Evolutionary conservation across 1,284 basidiomycete genomes (phyloP).

Genomic region (Phellinidium pouzarii): DNA sequence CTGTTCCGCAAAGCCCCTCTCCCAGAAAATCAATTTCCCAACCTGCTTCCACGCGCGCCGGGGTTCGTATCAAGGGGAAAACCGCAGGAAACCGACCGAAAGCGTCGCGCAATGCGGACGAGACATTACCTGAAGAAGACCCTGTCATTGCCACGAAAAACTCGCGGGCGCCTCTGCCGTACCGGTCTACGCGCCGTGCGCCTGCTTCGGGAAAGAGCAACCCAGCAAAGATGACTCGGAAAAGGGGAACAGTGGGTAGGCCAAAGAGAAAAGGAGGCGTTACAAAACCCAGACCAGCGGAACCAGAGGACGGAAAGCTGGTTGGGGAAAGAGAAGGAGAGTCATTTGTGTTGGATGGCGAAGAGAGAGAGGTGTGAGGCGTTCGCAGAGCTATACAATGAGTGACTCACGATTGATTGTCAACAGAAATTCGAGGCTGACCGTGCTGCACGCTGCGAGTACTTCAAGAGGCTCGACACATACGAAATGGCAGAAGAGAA

Average conservation of each 20-base stretch:
- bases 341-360: conserved; percentile 9
- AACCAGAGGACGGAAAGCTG: background rate
- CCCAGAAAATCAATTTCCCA: conserved; percentile 8
- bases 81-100: background rate
- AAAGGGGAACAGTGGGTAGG: background rate
- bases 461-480: conserved; percentile 11
- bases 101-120: background rate
- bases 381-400: background rate
- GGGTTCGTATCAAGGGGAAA: background rate
- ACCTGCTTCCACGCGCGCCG: background rate
- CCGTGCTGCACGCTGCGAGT: conserved; percentile 8
- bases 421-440: conserved; percentile 9
- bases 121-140: conserved; percentile 2
- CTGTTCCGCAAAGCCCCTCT: conserved; percentile 7
- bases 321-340: conserved; percentile 8
- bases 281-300: background rate
- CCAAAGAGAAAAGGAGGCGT: background rate
- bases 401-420: background rate
- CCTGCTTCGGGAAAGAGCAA: background rate
- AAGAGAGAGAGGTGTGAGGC: conserved; percentile 13
- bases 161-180: conserved; percentile 2
- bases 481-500: conserved; percentile 14
- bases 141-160: conserved; percentile 2
- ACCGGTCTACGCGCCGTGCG: background rate
- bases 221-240: background rate